Percentiles rank a stretch among this genome's conserved stretches.
These are phyloP conservation scores for Escovopsis weberi DNA, from an alignment of 2,329 filamentous ascomycete genomes.

Conservation along the genomic window DNA sequence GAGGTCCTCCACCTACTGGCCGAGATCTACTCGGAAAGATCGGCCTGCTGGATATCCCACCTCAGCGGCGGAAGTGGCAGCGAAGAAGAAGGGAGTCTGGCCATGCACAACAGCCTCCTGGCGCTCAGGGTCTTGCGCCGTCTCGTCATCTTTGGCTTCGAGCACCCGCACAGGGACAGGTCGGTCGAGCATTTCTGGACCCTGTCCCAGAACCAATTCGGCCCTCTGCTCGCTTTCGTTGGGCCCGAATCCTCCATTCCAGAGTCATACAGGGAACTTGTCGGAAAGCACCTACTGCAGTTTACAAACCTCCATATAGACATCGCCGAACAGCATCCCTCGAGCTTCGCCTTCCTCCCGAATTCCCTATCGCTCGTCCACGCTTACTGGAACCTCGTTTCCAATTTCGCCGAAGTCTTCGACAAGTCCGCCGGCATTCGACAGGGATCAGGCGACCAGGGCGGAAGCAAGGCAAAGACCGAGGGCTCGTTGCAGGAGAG, in stretches of 20 bases:
- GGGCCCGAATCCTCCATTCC: constrained; percentile 40
- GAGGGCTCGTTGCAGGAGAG: constrained; percentile 59
- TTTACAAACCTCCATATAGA: constrained; percentile 84
- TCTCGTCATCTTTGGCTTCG: constrained; percentile 67
- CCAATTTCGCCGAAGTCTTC: constrained; percentile 62
- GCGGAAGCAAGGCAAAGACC: constrained; percentile 32
- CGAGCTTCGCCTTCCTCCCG: constrained; percentile 70
- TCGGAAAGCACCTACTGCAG: constrained; percentile 82
- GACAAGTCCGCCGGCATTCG: constrained; percentile 44
- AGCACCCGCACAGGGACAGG: constrained; percentile 64
- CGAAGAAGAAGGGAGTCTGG: constrained; percentile 42
- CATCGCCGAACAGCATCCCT: constrained; percentile 66
- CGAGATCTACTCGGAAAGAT: constrained; percentile 63
- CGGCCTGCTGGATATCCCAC: constrained; percentile 51
- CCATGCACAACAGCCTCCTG: constrained; percentile 63
- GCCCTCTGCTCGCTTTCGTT: constrained; percentile 54
- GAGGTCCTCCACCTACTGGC: constrained; percentile 72
- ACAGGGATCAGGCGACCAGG: constrained; percentile 24
- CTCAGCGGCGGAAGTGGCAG: constrained; percentile 43
- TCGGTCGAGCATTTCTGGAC: constrained; percentile 71
- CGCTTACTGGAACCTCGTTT: constrained; percentile 74
- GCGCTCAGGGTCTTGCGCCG: constrained; percentile 69
- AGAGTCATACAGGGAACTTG: constrained; percentile 38
- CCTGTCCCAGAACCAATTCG: constrained; percentile 61
- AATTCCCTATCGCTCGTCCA: constrained; percentile 63